Evolutionary conservation across 169 alveolate genomes (phyloP).

Genomic region (Cryptosporidium canis): DNA sequence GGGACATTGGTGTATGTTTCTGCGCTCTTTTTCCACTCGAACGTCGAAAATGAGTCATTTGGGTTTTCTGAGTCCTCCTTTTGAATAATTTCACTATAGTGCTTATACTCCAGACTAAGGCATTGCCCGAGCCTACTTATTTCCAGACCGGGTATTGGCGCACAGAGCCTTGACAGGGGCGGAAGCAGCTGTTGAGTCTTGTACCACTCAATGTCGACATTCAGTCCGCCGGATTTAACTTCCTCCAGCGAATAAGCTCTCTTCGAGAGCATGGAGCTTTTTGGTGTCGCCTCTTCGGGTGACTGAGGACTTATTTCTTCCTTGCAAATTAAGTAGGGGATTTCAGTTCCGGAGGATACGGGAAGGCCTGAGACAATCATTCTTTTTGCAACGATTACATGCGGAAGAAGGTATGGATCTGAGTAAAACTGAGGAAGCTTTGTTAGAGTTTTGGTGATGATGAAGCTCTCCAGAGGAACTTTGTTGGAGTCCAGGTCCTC

Average conservation of each 20-base stretch:
- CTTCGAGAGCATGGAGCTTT: slow-evolving; percentile 76
- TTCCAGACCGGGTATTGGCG: slow-evolving; percentile 89
- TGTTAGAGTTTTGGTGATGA: slow-evolving; percentile 93
- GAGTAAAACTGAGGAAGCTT: slow-evolving; percentile 91
- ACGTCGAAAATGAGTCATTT: neutral
- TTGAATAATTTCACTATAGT: slow-evolving; percentile 46
- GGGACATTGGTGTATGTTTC: slow-evolving; percentile 43
- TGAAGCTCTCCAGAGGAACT: slow-evolving; percentile 86
- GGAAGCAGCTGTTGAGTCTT: slow-evolving; percentile 91
- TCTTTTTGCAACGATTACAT: slow-evolving; percentile 93
- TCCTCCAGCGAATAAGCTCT: slow-evolving; percentile 91
- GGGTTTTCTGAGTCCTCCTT: slow-evolving; percentile 36
- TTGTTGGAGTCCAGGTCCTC: slow-evolving; percentile 68
- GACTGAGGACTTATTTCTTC: slow-evolving; percentile 68
- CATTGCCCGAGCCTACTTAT: slow-evolving; percentile 77
- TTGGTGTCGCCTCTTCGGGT: slow-evolving; percentile 1
- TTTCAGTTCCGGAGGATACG: slow-evolving; percentile 88
- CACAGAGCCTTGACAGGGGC: slow-evolving; percentile 90
- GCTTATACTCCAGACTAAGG: slow-evolving; percentile 51
- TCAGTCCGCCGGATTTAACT: slow-evolving; percentile 80
- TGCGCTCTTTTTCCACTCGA: slow-evolving; percentile 62
- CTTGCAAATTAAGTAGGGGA: slow-evolving; percentile 91
- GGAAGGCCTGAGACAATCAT: slow-evolving; percentile 85
- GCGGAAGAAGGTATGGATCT: slow-evolving; percentile 90
- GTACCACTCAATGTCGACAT: slow-evolving; percentile 90